phyloP scores from a whole-genome alignment of 371 early-diverging fungal genomes.

The Rhizopus sp. region DNA sequence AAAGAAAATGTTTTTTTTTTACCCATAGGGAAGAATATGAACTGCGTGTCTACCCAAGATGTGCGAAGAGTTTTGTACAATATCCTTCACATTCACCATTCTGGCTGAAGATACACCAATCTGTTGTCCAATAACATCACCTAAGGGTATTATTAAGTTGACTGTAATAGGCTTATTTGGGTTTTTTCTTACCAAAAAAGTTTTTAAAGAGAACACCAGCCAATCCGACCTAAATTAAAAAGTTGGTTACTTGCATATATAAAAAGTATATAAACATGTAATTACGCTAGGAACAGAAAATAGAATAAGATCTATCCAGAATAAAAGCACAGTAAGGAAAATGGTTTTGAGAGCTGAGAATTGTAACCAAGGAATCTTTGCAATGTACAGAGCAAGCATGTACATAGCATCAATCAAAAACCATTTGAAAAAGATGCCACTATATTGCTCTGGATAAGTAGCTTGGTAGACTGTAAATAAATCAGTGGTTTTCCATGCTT shows the following conservation, averaged over 20 bases:
- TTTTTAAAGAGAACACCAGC: constrained; percentile 9
- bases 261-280: not conserved
- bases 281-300: constrained; percentile 42
- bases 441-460: constrained; percentile 34
- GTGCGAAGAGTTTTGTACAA: constrained; percentile 43
- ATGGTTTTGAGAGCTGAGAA: constrained; percentile 37
- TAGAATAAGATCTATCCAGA: constrained; percentile 22
- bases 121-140: constrained; percentile 37
- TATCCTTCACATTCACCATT: constrained; percentile 44
- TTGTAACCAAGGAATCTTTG: constrained; percentile 53
- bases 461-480: constrained; percentile 22
- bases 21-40: constrained; percentile 55
- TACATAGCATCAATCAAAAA: constrained; percentile 31
- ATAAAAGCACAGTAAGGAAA: constrained; percentile 14
- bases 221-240: constrained; percentile 17
- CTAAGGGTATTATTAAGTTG: constrained; percentile 7
- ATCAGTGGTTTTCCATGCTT: constrained; percentile 37
- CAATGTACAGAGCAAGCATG: constrained; percentile 33
- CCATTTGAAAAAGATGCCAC: constrained; percentile 33
- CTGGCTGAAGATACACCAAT: constrained; percentile 42
- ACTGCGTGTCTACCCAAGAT: constrained; percentile 53
- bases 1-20: constrained; percentile 1
- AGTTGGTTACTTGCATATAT: not conserved
- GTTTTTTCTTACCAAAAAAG: constrained; percentile 6
- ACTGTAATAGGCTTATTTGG: not conserved